Percentiles rank a stretch among this genome's conserved stretches.
These are phyloP conservation scores for Nakazawaea pomicola DNA, from an alignment of 805 yeast genomes.

Conservation along the genomic window DNA sequence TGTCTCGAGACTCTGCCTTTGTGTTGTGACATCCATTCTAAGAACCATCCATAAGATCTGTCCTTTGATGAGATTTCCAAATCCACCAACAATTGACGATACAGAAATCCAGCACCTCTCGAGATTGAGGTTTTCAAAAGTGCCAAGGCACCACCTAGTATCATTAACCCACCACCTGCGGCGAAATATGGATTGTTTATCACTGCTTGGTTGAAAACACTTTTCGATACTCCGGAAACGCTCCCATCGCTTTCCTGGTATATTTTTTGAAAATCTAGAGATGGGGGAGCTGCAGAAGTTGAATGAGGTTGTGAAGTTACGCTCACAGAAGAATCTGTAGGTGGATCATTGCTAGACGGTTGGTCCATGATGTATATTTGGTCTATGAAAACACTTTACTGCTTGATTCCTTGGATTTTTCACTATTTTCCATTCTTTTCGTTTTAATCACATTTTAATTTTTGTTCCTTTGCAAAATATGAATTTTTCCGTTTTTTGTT, in stretches of 20 bases:
- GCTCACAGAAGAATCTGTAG: too few species aligned
- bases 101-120: constrained; percentile 59
- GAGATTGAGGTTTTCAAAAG: constrained; percentile 65
- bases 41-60: constrained; percentile 89
- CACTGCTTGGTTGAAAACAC: constrained; percentile 48
- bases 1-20: constrained; percentile 76
- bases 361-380: too few species aligned
- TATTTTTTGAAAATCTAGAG: constrained; percentile 27
- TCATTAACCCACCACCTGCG: constrained; percentile 97
- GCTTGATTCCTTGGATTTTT: too few species aligned
- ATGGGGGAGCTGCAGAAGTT: constrained; percentile 3
- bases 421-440: too few species aligned
- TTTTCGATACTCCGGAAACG: constrained; percentile 26
- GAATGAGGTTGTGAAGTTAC: too few species aligned
- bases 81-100: constrained; percentile 84
- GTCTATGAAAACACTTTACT: too few species aligned
- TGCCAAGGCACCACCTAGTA: constrained; percentile 86
- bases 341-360: too few species aligned
- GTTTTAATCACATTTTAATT: too few species aligned
- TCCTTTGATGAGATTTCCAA: constrained; percentile 91
- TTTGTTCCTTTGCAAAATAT: too few species aligned
- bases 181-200: constrained; percentile 90
- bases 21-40: constrained; percentile 91
- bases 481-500: too few species aligned
- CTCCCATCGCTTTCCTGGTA: constrained; percentile 32